A percentile compares a stretch with the other conserved stretches of the same genome.
These are phyloP conservation scores for Nakazawaea wyomingensis DNA, from an alignment of 805 yeast species.

Conservation along the genomic window DNA sequence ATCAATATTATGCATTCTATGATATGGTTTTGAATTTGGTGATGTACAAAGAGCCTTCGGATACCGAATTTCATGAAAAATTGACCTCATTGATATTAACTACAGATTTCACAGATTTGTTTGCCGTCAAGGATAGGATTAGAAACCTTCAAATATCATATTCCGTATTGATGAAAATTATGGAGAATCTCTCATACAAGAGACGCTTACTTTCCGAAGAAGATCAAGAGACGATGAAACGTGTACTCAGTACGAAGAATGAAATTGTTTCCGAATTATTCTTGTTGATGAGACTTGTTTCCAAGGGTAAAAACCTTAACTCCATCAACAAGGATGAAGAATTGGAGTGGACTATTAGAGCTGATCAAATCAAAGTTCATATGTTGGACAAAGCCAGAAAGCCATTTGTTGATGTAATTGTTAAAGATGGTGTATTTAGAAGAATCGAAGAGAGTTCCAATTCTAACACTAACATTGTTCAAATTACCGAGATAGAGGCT, in stretches of 20 bases:
- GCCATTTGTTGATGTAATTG: conserved; percentile 67
- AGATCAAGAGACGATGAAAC: conserved; percentile 33
- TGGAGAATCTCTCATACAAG: conserved; percentile 43
- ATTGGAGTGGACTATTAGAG: conserved; percentile 56
- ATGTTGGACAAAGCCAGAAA: conserved; percentile 52
- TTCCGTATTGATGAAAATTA: conserved; percentile 33
- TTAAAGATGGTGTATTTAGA: conserved; percentile 56
- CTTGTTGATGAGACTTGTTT: conserved; percentile 36
- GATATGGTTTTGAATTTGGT: conserved; percentile 58
- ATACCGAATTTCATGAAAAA: conserved; percentile 49
- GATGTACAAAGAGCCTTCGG: conserved; percentile 69
- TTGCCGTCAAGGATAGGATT: conserved; percentile 43
- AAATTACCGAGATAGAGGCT: conserved; percentile 60
- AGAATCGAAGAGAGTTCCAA: conserved; percentile 63
- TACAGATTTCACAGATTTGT: conserved; percentile 61
- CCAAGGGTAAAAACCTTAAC: conserved; percentile 17
- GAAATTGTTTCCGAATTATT: conserved; percentile 37
- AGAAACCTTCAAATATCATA: conserved; percentile 44
- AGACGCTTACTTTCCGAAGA: conserved; percentile 45
- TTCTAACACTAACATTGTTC: conserved; percentile 56
- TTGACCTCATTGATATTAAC: conserved; percentile 64
- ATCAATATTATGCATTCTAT: conserved; percentile 65
- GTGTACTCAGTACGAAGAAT: conserved; percentile 31
- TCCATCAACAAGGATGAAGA: conserved; percentile 24
- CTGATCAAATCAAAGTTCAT: conserved; percentile 70